A percentile compares a stretch with the other conserved stretches of the same genome.
Conservation (phyloP, 805 yeast species). For the Wilhelminamyces savonicus region DNA sequence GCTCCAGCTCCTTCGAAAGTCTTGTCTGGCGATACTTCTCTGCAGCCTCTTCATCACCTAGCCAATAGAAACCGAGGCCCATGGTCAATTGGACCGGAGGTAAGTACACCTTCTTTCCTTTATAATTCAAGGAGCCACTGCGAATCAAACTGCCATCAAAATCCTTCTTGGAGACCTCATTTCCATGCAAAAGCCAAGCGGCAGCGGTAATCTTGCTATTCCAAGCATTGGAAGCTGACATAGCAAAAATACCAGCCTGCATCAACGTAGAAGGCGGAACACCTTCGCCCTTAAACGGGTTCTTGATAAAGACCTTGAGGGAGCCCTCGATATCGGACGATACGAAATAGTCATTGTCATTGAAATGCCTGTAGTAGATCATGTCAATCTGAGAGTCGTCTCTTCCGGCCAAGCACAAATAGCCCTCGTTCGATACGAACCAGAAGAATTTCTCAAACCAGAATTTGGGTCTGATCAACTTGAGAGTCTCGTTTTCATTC, state of each 20-base stretch:
- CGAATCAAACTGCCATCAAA: constrained; percentile 52
- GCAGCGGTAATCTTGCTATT: constrained; percentile 74
- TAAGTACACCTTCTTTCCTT: constrained; percentile 50
- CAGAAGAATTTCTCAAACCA: constrained; percentile 95
- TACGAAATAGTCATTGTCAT: constrained; percentile 65
- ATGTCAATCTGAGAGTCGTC: constrained; percentile 76
- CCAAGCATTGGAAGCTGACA: constrained; percentile 86
- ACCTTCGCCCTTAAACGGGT: constrained; percentile 63
- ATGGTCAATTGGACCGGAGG: constrained; percentile 81
- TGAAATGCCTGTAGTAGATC: constrained; percentile 72
- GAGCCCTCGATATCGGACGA: constrained; percentile 71
- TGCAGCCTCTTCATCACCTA: constrained; percentile 53
- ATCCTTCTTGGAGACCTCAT: constrained; percentile 65
- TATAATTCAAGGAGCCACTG: constrained; percentile 54
- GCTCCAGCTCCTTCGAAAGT: constrained; percentile 25
- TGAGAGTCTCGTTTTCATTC: constrained; percentile 45
- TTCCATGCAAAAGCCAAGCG: constrained; percentile 78
- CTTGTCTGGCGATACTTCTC: constrained; percentile 20
- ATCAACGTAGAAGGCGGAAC: constrained; percentile 81
- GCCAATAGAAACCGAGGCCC: constrained; percentile 85
- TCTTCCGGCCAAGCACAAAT: constrained; percentile 79
- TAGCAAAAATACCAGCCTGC: constrained; percentile 86
- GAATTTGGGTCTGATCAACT: constrained; percentile 60
- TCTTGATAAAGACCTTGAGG: constrained; percentile 71
- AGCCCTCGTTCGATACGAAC: constrained; percentile 91